phyloP scores from a whole-genome alignment of 1,139 yeast species.

The Pichia terricola region DNA sequence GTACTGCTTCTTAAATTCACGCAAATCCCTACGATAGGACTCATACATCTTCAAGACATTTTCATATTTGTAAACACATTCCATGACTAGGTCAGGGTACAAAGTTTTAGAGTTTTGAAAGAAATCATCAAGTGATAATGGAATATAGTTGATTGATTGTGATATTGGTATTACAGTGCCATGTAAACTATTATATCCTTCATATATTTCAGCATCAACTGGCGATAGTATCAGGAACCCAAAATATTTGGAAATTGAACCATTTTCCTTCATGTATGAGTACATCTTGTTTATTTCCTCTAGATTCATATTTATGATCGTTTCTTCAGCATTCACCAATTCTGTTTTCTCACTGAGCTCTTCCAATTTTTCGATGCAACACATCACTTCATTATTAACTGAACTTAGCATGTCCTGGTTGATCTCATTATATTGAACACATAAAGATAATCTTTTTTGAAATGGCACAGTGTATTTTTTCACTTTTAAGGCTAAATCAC shows the following conservation, averaged over 20 bases:
- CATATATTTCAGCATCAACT: constrained; percentile 24
- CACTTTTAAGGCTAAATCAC: constrained; percentile 34
- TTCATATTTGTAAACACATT: constrained; percentile 33
- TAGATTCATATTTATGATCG: neutral
- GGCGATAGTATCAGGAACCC: constrained; percentile 6
- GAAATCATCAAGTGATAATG: constrained; percentile 42
- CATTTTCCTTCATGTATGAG: constrained; percentile 25
- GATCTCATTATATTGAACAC: constrained; percentile 52
- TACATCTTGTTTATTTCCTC: constrained; percentile 23
- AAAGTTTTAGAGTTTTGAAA: constrained; percentile 25
- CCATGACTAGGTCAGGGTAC: constrained; percentile 29
- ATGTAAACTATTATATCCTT: constrained; percentile 27
- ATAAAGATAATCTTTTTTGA: constrained; percentile 41
- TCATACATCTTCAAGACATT: constrained; percentile 33
- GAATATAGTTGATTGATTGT: constrained; percentile 53
- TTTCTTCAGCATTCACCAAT: constrained; percentile 18
- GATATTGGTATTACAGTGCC: constrained; percentile 38
- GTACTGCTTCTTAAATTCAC: constrained; percentile 33
- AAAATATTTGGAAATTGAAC: constrained; percentile 15
- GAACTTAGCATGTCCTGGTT: constrained; percentile 41
- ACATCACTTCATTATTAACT: constrained; percentile 40
- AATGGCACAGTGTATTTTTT: constrained; percentile 30
- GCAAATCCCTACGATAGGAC: constrained; percentile 32
- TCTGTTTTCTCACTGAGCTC: constrained; percentile 32
- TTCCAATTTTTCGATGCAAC: constrained; percentile 26